Base-by-base conservation (phyloP, 768 basidiomycete species). In the Strobilomyces dryophilus region DNA sequence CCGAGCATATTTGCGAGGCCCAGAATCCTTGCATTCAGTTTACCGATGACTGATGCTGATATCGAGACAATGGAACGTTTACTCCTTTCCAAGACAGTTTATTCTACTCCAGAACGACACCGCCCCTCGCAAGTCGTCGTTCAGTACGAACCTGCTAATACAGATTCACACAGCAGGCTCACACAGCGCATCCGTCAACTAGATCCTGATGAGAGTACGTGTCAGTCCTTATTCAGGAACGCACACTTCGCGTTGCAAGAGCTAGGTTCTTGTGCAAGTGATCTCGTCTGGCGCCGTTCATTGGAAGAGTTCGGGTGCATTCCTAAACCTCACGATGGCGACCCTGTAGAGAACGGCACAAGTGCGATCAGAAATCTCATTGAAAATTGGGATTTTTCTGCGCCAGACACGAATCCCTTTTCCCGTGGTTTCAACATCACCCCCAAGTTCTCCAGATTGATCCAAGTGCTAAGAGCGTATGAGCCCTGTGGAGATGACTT, bases 341-440 rank as follows among this genome's bases (percentile, higher is more conserved):
- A 73, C 8, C 46, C 49, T 49, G 41, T 21, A 59, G 64, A 41
- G 59, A 69, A 49, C 54, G 58, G 61, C 31, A 45, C 60, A 34
- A 61, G 56, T 35, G 58, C 70, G 45, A 57, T 63, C 55, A 72
- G 66, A 42, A 67, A 74, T 37, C 63, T 77, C 15, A 66, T 89
- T 39, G 79, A 78, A 61, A 78, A 84, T 55, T 86, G 81, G 82
- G 67, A 74, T 15, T 87, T 82, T 61, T 72, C 78, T 7, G 79
- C 83, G 75, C 85, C 87, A 12, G 85, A 84, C 52, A 65, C 80
- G 8, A 78, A 84, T 59, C 60, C 76, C 1, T 74, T 72, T 24
- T 86, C 85, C 7, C 68, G 70, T 49, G 75, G 80, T 6, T 83
- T 81, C 62, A 91, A 91, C 60, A 79, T 87, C 17, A 81, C 83